Evolutionary conservation across 768 basidiomycete genomes (phyloP).

Genomic region (Collybiopsis luxurians): DNA sequence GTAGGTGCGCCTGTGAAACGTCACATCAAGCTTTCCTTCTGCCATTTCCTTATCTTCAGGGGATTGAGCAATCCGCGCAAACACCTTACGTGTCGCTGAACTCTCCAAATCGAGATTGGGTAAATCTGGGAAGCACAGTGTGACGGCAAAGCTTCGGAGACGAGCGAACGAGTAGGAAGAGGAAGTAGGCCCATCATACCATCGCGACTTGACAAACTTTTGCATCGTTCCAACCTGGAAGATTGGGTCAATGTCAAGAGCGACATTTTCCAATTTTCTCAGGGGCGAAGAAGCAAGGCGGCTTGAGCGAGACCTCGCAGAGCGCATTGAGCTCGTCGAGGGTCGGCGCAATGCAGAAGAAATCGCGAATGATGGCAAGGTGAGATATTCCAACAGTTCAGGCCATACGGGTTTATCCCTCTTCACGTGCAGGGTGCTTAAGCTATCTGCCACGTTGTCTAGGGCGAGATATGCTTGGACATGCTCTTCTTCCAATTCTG

Average conservation of each 20-base stretch:
- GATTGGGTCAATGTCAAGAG: slow-evolving; percentile 4
- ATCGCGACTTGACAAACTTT: background rate
- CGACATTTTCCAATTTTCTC: background rate
- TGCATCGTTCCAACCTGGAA: background rate
- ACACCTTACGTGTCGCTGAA: background rate
- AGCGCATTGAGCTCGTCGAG: background rate
- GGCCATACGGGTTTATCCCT: slow-evolving; percentile 4
- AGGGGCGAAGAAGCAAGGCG: background rate
- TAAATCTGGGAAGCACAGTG: background rate
- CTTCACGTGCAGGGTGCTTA: background rate
- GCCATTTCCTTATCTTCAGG: background rate
- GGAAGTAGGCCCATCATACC: background rate
- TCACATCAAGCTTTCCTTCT: background rate
- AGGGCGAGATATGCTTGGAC: background rate
- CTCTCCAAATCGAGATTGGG: slow-evolving; percentile 2
- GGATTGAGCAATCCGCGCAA: background rate
- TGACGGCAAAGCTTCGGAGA: background rate
- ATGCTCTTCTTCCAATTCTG: background rate
- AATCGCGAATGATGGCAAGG: background rate
- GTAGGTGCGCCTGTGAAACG: background rate
- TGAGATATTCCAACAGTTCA: background rate
- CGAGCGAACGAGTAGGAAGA: background rate
- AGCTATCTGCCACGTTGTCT: background rate
- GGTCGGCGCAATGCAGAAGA: background rate
- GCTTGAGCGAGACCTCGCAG: background rate